Base-by-base conservation (phyloP, 805 yeast genomes). In the Suhomyces canberraensis region DNA sequence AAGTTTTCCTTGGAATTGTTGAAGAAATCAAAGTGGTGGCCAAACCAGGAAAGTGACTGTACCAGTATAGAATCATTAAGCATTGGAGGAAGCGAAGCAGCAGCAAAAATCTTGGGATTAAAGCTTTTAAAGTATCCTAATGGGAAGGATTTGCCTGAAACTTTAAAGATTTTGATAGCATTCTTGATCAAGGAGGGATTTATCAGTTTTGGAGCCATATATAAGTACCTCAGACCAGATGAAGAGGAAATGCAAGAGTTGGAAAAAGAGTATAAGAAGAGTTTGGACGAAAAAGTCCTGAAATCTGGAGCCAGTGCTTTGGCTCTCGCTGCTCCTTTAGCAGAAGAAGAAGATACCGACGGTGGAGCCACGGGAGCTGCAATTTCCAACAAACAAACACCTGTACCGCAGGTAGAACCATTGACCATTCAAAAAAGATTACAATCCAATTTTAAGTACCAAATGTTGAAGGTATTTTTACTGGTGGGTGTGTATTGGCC, bases 321-420 rank as follows among this genome's bases (percentile, higher is more conserved):
- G 33, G 93, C 97, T 0, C 56, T 89, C 47, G 96, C 96, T 4
- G 93, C 93, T 8, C 95, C 96, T 0, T 65, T 90, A 25, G 68
- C 72, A 3, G 85, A 77, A 14, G 45, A 40, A 4, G 39, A 25
- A 5, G 26, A 29, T 25, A 25, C 21, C 16, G 33, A 15, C 6
- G 24, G 15, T 8, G 7, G 11, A 8, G 17, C 21, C 5, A 17
- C 31, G 3, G 29, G 17, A 5, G 34, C 25, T 8, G 19, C 13
- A 13, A 9, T 20, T 6, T n/a, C 29, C 4, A 8, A 14, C 8
- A 24, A 25, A 8, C 25, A 16, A n/a, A 33, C 11, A 9, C 14
- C 30, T n/a, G 17, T 22, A n/a, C 28, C 29, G 5, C 5, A 4
- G 11, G 13, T 8, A 14, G 35, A 30, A 15, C 21, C 30, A 3